phyloP scores from a whole-genome alignment of 1,139 yeast genomes.

The Yarrowia galli region DNA sequence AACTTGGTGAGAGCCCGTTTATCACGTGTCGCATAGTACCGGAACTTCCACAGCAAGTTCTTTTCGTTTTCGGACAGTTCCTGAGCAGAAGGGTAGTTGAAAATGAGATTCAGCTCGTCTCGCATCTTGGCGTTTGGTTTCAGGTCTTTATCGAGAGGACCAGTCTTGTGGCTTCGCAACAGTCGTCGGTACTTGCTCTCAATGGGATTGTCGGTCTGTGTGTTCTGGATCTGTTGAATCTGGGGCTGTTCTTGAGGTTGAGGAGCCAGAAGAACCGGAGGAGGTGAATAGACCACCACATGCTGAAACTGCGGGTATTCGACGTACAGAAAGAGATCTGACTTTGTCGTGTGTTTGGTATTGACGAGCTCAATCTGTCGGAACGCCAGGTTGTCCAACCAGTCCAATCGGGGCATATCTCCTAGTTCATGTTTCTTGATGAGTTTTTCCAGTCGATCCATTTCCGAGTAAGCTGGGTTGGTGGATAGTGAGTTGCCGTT shows the following conservation, averaged over 20 bases:
- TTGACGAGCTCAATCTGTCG: conserved; percentile 61
- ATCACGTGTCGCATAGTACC: conserved; percentile 82
- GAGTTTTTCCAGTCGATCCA: conserved; percentile 59
- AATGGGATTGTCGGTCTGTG: conserved; percentile 81
- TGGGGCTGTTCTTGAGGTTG: conserved; percentile 44
- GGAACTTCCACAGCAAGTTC: conserved; percentile 88
- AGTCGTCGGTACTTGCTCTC: conserved; percentile 85
- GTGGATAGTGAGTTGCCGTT: too few relatives aligned
- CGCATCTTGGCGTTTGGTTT: conserved; percentile 88
- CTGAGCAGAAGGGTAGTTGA: conserved; percentile 82
- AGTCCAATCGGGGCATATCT: conserved; percentile 64
- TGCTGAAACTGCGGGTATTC: conserved; percentile 35
- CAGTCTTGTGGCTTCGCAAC: conserved; percentile 80
- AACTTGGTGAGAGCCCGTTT: conserved; percentile 82
- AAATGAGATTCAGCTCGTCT: conserved; percentile 70
- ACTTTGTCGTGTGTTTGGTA: conserved; percentile 43
- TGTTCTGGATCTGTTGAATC: conserved; percentile 63
- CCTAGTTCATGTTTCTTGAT: conserved; percentile 74
- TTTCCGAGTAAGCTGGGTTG: conserved; percentile 42
- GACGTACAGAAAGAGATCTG: conserved; percentile 10
- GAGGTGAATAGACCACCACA: conserved; percentile 8
- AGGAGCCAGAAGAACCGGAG: conserved; percentile 5
- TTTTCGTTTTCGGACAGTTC: conserved; percentile 83
- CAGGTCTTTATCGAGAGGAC: conserved; percentile 79
- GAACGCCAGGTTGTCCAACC: conserved; percentile 78